phyloP scores from a whole-genome alignment of 2,329 filamentous ascomycete species.

The Aspergillus quadrilineatus region DNA sequence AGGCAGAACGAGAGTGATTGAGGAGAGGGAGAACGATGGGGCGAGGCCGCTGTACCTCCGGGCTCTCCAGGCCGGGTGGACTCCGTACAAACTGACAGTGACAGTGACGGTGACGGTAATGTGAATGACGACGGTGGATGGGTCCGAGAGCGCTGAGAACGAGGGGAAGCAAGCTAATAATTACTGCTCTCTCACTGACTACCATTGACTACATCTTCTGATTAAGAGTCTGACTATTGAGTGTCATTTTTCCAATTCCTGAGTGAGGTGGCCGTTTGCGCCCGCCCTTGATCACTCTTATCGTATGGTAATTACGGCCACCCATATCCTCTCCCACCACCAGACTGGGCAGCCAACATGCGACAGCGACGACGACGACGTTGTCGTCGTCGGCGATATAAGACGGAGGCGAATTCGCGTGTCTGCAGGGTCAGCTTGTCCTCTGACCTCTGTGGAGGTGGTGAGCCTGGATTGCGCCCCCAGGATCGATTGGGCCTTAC shows the following conservation, averaged over 20 bases:
- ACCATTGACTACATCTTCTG: not conserved
- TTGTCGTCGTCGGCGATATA: not conserved
- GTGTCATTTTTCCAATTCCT: not conserved
- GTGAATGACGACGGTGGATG: conserved; percentile 18
- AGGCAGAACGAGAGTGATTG: conserved; percentile 10
- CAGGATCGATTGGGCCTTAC: conserved; percentile 8
- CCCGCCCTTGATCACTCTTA: not conserved
- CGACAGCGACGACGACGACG: not conserved
- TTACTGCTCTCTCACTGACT: not conserved
- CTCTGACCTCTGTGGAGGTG: not conserved
- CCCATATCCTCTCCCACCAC: not conserved
- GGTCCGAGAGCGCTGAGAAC: conserved; percentile 18
- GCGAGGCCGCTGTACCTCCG: conserved; percentile 11
- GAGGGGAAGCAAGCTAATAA: conserved; percentile 6
- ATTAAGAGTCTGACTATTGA: not conserved
- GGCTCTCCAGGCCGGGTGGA: not conserved
- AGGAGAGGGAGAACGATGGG: conserved; percentile 5
- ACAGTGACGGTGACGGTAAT: not conserved
- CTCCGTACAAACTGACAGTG: conserved; percentile 1
- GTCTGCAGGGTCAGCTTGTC: not conserved
- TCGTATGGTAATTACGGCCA: conserved; percentile 5
- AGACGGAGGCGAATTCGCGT: not conserved
- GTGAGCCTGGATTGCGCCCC: conserved; percentile 1
- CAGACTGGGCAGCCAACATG: not conserved
- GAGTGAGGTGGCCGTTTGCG: not conserved